These are phyloP conservation scores for Pseudopyrenochaeta lycopersici DNA, from an alignment of 2,329 filamentous ascomycete genomes.

Conservation along the genomic window DNA sequence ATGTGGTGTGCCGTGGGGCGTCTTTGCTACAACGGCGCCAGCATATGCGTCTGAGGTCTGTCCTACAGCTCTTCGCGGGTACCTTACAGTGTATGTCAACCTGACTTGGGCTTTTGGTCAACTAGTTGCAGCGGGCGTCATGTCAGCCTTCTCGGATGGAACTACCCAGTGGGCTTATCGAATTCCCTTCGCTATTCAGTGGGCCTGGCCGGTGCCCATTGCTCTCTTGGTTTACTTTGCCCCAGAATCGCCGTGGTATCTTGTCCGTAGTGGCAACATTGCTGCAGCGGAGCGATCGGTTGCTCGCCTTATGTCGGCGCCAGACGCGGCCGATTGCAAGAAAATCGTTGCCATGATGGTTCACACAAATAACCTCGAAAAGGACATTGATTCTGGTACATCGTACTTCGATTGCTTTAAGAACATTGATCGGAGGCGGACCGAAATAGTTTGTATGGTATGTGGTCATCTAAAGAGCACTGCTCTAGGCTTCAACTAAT, in stretches of 20 bases:
- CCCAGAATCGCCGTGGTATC: slow-evolving; percentile 76
- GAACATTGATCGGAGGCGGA: slow-evolving; percentile 78
- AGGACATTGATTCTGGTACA: slow-evolving; percentile 69
- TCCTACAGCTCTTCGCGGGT: slow-evolving; percentile 70
- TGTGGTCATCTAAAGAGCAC: not conserved
- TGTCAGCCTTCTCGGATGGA: slow-evolving; percentile 69
- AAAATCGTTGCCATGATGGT: slow-evolving; percentile 84
- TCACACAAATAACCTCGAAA: slow-evolving; percentile 81
- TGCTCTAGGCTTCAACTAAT: not conserved
- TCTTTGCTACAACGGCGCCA: slow-evolving; percentile 52
- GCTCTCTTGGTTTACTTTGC: slow-evolving; percentile 70
- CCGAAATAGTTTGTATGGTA: slow-evolving; percentile 67
- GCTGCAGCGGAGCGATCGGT: slow-evolving; percentile 65
- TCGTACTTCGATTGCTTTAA: slow-evolving; percentile 84
- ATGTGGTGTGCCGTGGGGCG: slow-evolving; percentile 49
- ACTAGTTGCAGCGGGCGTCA: slow-evolving; percentile 73
- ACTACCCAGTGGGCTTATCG: slow-evolving; percentile 70
- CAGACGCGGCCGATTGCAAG: slow-evolving; percentile 7
- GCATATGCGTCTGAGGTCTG: slow-evolving; percentile 67
- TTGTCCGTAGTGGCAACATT: slow-evolving; percentile 68
- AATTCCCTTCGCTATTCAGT: slow-evolving; percentile 72
- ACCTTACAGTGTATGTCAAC: slow-evolving; percentile 61
- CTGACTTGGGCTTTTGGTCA: slow-evolving; percentile 59
- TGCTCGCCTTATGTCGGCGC: slow-evolving; percentile 1
- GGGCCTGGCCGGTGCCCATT: slow-evolving; percentile 75